phyloP scores from a whole-genome alignment of 257 asterid genomes.

The Euphrasia confusa region DNA sequence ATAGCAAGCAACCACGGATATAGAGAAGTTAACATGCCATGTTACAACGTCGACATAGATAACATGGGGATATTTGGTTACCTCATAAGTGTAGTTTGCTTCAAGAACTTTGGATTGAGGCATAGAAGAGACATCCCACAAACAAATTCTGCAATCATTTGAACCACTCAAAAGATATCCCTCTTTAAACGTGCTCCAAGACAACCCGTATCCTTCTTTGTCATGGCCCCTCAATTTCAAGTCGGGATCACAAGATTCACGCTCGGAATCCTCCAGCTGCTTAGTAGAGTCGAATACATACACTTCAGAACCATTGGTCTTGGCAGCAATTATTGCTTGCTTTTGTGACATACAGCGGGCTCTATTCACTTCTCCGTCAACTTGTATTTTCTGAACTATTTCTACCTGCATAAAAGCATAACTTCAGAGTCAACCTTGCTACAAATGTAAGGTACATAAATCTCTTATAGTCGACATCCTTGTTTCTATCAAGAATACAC shows the following conservation, averaged over 20 bases:
- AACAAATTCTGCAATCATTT: conserved; percentile 75
- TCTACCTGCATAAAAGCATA: conserved; percentile 50
- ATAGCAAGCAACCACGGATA: conserved; percentile 17
- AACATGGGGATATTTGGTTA: conserved; percentile 18
- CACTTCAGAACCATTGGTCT: conserved; percentile 70
- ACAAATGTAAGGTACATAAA: too few relatives aligned
- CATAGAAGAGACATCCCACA: conserved; percentile 76
- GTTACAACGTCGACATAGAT: neutral
- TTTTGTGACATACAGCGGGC: conserved; percentile 80
- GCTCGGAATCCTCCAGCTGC: conserved; percentile 37
- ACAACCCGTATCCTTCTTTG: conserved; percentile 90
- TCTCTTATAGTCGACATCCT: too few relatives aligned
- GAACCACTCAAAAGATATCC: conserved; percentile 88
- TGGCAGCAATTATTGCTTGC: conserved; percentile 70
- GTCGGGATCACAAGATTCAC: conserved; percentile 60
- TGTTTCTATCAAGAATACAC: too few relatives aligned
- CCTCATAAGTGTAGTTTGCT: conserved; percentile 60
- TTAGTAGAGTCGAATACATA: conserved; percentile 64
- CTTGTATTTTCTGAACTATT: conserved; percentile 64
- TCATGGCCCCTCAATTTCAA: conserved; percentile 77
- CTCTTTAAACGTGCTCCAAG: conserved; percentile 80
- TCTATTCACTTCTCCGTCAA: conserved; percentile 94
- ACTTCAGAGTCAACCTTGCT: neutral
- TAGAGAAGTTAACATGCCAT: conserved; percentile 5
- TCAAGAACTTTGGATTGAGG: conserved; percentile 63